Evolutionary conservation across 371 early-diverging fungal species (phyloP).

Genomic region (Fennellomyces sp.): DNA sequence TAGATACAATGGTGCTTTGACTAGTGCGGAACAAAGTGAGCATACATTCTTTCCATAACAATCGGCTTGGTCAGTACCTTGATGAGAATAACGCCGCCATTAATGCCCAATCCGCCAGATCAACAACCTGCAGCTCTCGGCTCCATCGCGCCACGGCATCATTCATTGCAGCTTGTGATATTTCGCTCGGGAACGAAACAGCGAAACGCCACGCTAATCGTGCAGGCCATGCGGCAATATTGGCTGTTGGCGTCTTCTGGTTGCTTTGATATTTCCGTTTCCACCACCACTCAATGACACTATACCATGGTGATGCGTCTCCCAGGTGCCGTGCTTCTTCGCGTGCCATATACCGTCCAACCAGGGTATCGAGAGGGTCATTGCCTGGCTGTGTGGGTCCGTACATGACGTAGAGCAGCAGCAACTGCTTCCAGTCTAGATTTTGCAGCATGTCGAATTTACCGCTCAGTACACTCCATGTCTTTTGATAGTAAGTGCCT

Average conservation of each 20-base stretch:
- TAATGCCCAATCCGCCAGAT: neutral
- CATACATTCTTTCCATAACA: no score
- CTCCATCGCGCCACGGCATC: neutral
- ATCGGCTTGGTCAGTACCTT: no score
- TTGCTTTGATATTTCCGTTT: neutral
- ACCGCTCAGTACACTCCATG: neutral
- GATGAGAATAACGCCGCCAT: neutral
- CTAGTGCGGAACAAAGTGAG: neutral
- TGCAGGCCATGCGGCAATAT: neutral
- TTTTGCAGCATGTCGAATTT: neutral
- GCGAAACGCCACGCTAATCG: neutral
- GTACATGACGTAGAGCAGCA: neutral
- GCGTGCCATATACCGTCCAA: neutral
- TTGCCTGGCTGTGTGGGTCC: neutral
- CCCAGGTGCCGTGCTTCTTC: no score
- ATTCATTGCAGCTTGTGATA: neutral
- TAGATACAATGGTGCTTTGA: neutral
- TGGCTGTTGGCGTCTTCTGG: neutral
- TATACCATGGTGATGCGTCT: neutral
- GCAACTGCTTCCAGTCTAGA: neutral
- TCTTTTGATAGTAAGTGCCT: neutral
- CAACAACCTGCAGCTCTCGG: neutral
- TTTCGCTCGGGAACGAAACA: neutral
- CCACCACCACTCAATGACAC: neutral
- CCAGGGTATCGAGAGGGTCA: neutral